phyloP scores from a whole-genome alignment of 352 stramenopile species.

The Phytophthora ohioensis region DNA sequence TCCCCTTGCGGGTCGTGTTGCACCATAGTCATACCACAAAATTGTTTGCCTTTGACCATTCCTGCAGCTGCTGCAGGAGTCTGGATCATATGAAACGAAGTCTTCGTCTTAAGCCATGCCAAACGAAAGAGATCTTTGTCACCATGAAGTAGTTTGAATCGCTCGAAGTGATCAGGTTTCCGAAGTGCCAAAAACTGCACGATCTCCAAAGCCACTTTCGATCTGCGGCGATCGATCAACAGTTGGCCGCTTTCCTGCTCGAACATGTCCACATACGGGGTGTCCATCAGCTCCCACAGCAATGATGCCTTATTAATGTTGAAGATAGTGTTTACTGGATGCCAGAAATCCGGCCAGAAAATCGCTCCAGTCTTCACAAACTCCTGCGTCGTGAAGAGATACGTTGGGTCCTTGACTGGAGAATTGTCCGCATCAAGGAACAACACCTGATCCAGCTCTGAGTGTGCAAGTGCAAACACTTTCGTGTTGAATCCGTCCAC shows the following conservation, averaged over 20 bases:
- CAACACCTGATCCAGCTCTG: conserved; percentile 49
- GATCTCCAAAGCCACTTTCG: conserved; percentile 34
- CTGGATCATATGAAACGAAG: conserved; percentile 55
- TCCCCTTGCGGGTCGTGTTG: conserved; percentile 47
- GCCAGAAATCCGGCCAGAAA: conserved; percentile 80
- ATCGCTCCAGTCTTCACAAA: conserved; percentile 50
- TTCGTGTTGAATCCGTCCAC: conserved; percentile 64
- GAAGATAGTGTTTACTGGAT: conserved; percentile 64
- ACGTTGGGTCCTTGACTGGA: conserved; percentile 54
- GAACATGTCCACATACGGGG: conserved; percentile 63
- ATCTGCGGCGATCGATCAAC: conserved; percentile 50
- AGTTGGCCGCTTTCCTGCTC: conserved; percentile 72
- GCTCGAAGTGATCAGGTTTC: conserved; percentile 39
- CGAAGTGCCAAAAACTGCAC: conserved; percentile 52
- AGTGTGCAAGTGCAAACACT: conserved; percentile 51
- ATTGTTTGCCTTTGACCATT: conserved; percentile 41
- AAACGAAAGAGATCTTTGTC: conserved; percentile 69
- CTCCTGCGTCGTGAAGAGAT: conserved; percentile 51
- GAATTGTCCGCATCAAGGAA: conserved; percentile 71
- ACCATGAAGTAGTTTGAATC: conserved; percentile 51
- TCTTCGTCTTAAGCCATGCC: conserved; percentile 58
- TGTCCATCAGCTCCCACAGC: conserved; percentile 59
- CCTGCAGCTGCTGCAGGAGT: conserved; percentile 50
- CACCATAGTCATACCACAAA: conserved; percentile 67
- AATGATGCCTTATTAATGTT: conserved; percentile 59